Evolutionary conservation across 495 filamentous ascomycete genomes (phyloP), one percentile per base, ranked within the genome.

Genomic region (Tirmania nivea): DNA sequence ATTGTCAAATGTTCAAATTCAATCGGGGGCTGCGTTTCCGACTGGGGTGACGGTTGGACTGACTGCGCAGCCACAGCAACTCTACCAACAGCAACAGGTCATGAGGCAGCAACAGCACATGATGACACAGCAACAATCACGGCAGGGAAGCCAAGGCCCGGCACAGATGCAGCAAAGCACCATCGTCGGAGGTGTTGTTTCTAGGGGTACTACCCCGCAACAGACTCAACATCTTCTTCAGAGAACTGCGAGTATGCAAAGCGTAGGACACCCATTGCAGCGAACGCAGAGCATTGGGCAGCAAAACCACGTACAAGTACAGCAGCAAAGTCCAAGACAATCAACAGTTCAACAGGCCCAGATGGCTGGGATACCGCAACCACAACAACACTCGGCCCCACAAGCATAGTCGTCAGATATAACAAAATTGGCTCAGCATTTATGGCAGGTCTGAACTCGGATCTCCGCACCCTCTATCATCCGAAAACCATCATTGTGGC

Each of bases 31-130:
- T 55, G 58, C 20, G 57, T 51, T 11, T 48, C 48, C 25, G 12
- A 50, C 50, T 31, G 54, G 39, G 2, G 17, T 45, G 39, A 45
- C 12, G 4, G 39, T 45, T 14, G 14, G 17, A 45, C 12, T 45
- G 6, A 19, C 48, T 12, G 5, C 48, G 7, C 48, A 20, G 20
- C 48, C 3, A 31, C 48, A 50, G 11, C 48, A 50, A 19, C 14
- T 53, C 9, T 45, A 48, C 21, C 57, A 60, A 21, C 58, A 60
- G 8, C 58, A 59, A 14, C 58, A 60, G 35, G 59, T 62, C 17
- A 39, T 51, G 20, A 17, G 21, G 21, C 48, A 50, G 14, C 48
- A 50, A 50, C 48, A 50, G 48, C 48, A 50, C 11, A n/a, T 19
- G 20, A 39, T 54, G 45, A 34, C 31, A 9, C 55, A 56, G 39